These are phyloP conservation scores for Catunica adiposa DNA, from an alignment of 2,329 filamentous ascomycete genomes.

Conservation along the genomic window DNA sequence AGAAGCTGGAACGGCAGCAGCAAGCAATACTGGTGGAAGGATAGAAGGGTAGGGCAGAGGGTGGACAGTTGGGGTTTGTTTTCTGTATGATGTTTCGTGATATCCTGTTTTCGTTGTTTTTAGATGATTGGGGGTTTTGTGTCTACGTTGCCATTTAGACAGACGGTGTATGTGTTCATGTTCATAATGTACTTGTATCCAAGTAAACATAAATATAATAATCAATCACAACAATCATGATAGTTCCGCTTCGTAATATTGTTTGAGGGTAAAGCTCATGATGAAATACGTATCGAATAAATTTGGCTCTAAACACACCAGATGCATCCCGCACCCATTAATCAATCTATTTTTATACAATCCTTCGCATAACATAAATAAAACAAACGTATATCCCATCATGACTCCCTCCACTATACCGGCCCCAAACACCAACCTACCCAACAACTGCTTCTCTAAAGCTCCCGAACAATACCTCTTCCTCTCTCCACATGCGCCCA, in stretches of 20 bases:
- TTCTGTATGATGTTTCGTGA: background rate
- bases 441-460: slow-evolving; percentile 7
- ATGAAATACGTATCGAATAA: background rate
- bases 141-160: background rate
- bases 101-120: background rate
- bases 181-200: no score
- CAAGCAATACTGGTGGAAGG: no score
- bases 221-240: no score
- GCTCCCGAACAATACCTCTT: slow-evolving; percentile 24
- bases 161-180: background rate
- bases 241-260: no score
- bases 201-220: background rate
- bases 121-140: background rate
- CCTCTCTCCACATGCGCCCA: slow-evolving; percentile 36
- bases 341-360: no score
- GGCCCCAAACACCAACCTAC: background rate
- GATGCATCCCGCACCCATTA: no score
- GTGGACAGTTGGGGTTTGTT: background rate
- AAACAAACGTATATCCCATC: no score
- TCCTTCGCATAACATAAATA: no score
- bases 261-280: no score
- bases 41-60: no score
- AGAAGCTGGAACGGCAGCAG: background rate
- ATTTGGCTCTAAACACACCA: no score
- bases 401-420: background rate